These are phyloP conservation scores for Nicotiana attenuata DNA, from an alignment of 257 asterid species.

Conservation along the genomic window DNA sequence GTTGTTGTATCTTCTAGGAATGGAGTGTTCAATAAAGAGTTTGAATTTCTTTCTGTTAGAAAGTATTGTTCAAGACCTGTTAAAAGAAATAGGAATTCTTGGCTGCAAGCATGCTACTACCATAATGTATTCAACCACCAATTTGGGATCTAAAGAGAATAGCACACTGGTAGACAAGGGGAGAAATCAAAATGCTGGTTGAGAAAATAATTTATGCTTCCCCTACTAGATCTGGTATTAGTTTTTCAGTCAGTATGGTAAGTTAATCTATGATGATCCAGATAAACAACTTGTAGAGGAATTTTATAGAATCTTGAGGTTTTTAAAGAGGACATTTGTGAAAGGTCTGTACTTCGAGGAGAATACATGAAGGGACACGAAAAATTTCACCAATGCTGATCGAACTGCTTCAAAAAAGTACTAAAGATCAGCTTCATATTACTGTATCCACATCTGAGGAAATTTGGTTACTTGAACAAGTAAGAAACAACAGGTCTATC, in stretches of 20 bases:
- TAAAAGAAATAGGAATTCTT: neutral
- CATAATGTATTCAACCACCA: neutral
- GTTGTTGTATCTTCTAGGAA: neutral
- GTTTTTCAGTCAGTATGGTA: neutral
- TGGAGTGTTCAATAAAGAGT: neutral
- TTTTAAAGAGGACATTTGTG: neutral
- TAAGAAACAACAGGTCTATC: neutral
- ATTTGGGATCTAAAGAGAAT: neutral
- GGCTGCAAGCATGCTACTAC: neutral
- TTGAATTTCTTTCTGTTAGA: neutral
- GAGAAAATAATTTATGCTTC: neutral
- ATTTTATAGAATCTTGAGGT: neutral
- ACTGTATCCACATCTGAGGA: neutral
- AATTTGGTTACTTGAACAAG: neutral
- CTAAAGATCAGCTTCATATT: neutral
- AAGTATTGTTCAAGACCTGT: neutral
- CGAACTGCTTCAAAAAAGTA: neutral
- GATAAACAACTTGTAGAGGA: neutral
- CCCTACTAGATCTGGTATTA: neutral
- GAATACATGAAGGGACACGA: neutral
- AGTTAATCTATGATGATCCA: neutral
- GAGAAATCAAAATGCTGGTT: neutral
- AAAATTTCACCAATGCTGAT: neutral
- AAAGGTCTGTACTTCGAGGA: neutral
- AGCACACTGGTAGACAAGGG: neutral